These are phyloP conservation scores for Papilionanthe hybrid DNA, from an alignment of 116 monocot species.

Conservation along the genomic window DNA sequence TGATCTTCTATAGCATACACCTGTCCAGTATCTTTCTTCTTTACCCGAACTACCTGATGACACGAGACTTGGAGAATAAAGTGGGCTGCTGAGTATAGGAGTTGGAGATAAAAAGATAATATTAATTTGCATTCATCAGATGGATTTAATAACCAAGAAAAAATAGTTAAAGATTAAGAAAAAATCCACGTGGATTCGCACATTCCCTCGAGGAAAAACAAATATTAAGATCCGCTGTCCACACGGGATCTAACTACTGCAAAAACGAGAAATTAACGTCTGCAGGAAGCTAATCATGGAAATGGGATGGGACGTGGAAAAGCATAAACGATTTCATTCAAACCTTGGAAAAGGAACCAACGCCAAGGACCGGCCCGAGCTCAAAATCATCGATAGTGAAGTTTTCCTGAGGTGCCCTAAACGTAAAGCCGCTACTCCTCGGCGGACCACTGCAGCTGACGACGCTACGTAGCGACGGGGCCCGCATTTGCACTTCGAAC, in stretches of 20 bases:
- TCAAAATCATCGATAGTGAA: slow-evolving; percentile 56
- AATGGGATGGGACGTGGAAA: neutral
- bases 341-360: slow-evolving; percentile 67
- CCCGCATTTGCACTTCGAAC: slow-evolving; percentile 19
- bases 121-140: no score
- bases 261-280: no score
- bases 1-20: slow-evolving; percentile 94
- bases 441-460: slow-evolving; percentile 6
- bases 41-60: slow-evolving; percentile 77
- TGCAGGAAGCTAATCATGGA: neutral
- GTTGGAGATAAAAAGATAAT: neutral
- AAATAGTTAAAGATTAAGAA: no score
- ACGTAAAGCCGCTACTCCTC: slow-evolving; percentile 30
- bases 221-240: no score
- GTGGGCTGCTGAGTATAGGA: neutral
- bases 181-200: slow-evolving; percentile 9
- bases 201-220: no score
- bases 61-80: neutral
- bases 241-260: slow-evolving; percentile 90
- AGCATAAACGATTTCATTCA: neutral
- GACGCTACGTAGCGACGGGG: slow-evolving; percentile 3
- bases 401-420: slow-evolving; percentile 66
- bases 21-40: slow-evolving; percentile 78
- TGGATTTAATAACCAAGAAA: no score
- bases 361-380: slow-evolving; percentile 45